A percentile compares a stretch with the other conserved stretches of the same genome.
phyloP scores from a whole-genome alignment of 139 green algal species.

The Picocystis salinarum region DNA sequence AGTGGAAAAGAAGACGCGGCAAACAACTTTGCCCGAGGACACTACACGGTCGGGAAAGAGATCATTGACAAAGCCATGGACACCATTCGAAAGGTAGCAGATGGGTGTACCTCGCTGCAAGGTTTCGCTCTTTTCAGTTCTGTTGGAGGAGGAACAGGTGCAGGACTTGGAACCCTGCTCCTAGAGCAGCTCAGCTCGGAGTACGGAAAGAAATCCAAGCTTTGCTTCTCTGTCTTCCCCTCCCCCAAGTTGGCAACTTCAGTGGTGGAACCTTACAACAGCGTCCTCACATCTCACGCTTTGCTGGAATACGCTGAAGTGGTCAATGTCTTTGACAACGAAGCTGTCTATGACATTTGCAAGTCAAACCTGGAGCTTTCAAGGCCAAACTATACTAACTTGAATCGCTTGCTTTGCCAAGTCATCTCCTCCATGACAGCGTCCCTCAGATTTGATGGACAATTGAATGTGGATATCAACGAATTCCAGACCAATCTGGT shows the following conservation, averaged over 20 bases:
- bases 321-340: constrained; percentile 90
- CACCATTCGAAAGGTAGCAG: constrained; percentile 86
- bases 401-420: constrained; percentile 78
- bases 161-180: constrained; percentile 84
- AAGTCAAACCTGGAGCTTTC: constrained; percentile 87
- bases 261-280: constrained; percentile 94
- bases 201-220: constrained; percentile 99
- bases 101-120: constrained; percentile 94
- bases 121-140: constrained; percentile 95
- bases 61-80: constrained; percentile 88
- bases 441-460: constrained; percentile 84
- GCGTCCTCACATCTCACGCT: constrained; percentile 86
- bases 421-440: constrained; percentile 91
- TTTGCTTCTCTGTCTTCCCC: constrained; percentile 92
- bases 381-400: constrained; percentile 92
- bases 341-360: constrained; percentile 97
- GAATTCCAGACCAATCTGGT: constrained; percentile 99
- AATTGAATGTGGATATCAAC: constrained; percentile 91
- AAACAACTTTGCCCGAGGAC: constrained; percentile 69
- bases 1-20: constrained; percentile 81
- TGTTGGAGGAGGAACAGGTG: constrained; percentile 84
- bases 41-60: constrained; percentile 91
- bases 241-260: constrained; percentile 81
- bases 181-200: constrained; percentile 92
- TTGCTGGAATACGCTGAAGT: constrained; percentile 96